phyloP scores from a whole-genome alignment of 202 grass and related monocot genomes.

The Saccharum hybrid region DNA sequence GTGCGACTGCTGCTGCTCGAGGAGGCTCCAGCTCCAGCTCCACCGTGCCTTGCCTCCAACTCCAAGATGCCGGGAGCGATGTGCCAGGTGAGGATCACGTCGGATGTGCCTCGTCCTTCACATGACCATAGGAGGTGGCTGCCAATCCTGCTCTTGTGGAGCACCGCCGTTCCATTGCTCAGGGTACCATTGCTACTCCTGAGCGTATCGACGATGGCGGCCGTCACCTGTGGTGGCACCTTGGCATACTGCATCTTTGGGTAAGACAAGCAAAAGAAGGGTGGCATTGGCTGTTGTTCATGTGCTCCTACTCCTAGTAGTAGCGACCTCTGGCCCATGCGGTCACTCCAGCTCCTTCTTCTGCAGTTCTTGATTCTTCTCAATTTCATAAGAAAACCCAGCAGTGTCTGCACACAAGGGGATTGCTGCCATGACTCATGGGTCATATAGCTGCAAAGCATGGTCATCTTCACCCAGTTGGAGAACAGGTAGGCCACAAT shows the following conservation, averaged over 20 bases:
- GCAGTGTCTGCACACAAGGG: background rate
- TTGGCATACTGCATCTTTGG: background rate
- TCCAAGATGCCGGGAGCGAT: conserved; percentile 6
- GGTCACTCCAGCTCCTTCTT: background rate
- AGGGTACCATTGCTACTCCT: background rate
- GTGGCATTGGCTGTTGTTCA: too few species aligned
- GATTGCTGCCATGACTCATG: background rate
- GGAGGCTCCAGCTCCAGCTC: too few species aligned
- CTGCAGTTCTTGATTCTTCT: background rate
- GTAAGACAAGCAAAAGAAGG: background rate
- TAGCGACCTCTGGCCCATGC: background rate
- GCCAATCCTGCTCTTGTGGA: background rate
- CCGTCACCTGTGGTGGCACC: background rate
- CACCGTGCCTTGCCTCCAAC: background rate
- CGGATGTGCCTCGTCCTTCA: background rate
- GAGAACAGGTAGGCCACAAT: background rate
- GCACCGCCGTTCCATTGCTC: background rate
- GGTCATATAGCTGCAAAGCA: background rate
- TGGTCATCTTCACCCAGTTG: background rate
- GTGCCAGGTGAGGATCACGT: conserved; percentile 22
- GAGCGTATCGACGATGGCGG: background rate
- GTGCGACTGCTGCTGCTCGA: background rate
- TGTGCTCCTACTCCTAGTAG: background rate
- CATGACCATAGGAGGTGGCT: background rate
- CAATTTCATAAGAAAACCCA: background rate